Base-by-base conservation (phyloP, 495 filamentous ascomycete genomes). In the Hypoxylon lienhwacheense region DNA sequence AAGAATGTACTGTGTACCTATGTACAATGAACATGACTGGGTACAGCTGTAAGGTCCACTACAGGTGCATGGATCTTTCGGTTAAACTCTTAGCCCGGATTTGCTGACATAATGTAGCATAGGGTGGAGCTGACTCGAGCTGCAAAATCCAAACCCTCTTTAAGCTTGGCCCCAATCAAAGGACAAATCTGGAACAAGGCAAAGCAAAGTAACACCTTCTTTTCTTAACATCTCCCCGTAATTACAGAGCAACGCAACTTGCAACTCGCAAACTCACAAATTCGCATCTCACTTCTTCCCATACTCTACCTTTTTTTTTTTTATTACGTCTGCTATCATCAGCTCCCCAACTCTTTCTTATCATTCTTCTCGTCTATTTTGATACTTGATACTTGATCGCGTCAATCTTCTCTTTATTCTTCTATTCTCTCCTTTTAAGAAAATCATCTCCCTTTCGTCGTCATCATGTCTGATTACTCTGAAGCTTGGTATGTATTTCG, bases 401-500 rank as follows among this genome's bases (percentile, higher is more conserved):
- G 20, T 41, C n/a, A 4, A 16, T 41, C 47, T 42, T 14, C 14
- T 21, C 49, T 40, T 37, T 37, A 51, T 59, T 26, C 47, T 44
- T 42, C 47, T 59, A 28, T 41, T 44, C 25, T 36, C 50, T 21
- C 41, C 32, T 52, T 56, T 45, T 43, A 28, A 39, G 37, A 45
- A 55, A 67, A 55, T 58, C n/a, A n/a, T 53, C 58, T 66, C n/a
- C 66, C 64, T 59, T 66, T 61, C 48, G 45, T 61, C 61, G 59
- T 62, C 71, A 73, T 61, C 68, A 77, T 74, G 70, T 29, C 71
- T 51, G 71, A 72, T 56, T 63, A 60, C 63, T 72, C 70, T 66
- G 72, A 70, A 68, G 70, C 65, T 62, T 69, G 58, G 68, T 70
- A 70, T 60, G 63, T 67, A 63, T 62, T 57, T 42, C 17, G 26